These are phyloP conservation scores for Priceomyces haplophilus DNA, from an alignment of 805 yeast species.

Conservation along the genomic window DNA sequence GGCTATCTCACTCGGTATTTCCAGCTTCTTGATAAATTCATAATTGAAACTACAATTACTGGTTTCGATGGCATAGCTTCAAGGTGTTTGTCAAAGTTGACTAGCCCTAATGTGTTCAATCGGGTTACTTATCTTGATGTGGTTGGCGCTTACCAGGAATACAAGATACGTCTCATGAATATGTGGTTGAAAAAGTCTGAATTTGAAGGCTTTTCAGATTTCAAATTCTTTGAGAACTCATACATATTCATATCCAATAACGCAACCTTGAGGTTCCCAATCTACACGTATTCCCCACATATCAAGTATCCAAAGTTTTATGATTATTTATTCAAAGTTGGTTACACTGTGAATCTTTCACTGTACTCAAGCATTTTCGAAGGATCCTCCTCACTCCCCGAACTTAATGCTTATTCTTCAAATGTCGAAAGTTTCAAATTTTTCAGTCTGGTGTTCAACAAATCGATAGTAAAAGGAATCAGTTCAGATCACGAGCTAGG, in stretches of 20 bases:
- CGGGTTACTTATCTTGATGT: neutral
- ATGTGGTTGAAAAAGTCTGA: conserved; percentile 17
- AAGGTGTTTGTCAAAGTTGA: neutral
- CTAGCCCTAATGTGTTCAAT: neutral
- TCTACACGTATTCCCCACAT: conserved; percentile 23
- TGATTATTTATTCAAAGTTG: conserved; percentile 11
- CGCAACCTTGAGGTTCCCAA: conserved; percentile 11
- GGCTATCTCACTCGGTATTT: conserved; percentile 1
- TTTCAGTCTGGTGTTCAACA: conserved; percentile 6
- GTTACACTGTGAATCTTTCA: conserved; percentile 4
- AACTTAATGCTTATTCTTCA: conserved; percentile 1
- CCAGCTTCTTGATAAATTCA: neutral
- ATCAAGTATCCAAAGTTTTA: conserved; percentile 25
- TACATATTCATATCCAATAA: conserved; percentile 10
- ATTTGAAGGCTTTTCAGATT: conserved; percentile 9
- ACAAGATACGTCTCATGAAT: conserved; percentile 10
- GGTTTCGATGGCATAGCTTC: conserved; percentile 1
- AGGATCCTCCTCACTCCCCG: conserved; percentile 10
- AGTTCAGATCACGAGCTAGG: conserved; percentile 10
- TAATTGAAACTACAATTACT: neutral
- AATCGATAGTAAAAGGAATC: conserved; percentile 6
- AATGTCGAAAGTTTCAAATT: conserved; percentile 2
- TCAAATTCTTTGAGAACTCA: conserved; percentile 19
- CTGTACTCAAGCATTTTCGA: conserved; percentile 6
- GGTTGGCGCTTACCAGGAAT: conserved; percentile 4